Base-by-base conservation (phyloP, 495 filamentous ascomycete species). In the Neurospora hispaniola region DNA sequence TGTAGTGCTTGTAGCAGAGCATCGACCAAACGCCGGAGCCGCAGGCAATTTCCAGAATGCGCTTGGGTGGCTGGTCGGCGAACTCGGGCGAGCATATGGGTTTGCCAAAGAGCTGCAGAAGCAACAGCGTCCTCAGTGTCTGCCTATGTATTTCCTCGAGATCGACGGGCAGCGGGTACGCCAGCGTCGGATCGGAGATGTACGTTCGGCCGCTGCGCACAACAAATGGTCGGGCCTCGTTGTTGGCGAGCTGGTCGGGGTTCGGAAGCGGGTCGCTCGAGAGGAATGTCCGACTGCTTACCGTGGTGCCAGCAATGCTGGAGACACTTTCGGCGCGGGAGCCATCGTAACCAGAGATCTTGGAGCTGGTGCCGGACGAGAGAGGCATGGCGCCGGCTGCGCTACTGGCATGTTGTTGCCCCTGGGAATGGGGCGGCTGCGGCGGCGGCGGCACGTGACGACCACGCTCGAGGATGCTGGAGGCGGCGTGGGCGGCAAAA, bases 11-110 rank as follows among this genome's bases (percentile, higher is more conserved):
- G 80, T 95, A 91, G 79, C 92, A 96, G 82, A 91, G 86, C 79
- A 91, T 90, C 74, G 92, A 94, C 95, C 95, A 97, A 74, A 95
- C 90, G 39, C 89, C 95, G 18, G 92, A 92, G 8, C 95, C 95
- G 81, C 95, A 98, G 43, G 91, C 93, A 71, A 97, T 80, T 77
- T 98, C 95, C 66, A 98, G 84, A 23, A 98, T 89, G 73, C 90
- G 91, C 75, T 85, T 85, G 0, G 94, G 94, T 27, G 91, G 91
- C 69, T 86, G 87, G 74, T 88, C 84, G 42, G 86, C 81, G 48
- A 90, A 84, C 54, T 85, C 85, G 14, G 92, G 90, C 16, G 89
- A 90, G 80, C 92, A 94, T 76, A 94, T 89, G 2, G 94, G 90
- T 41, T 87, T 88, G 68, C 93, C 93, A 74, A 93, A 93, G 35